Conservation (phyloP, 345 rosid species). For the Diplotaxis tenuifolia region DNA sequence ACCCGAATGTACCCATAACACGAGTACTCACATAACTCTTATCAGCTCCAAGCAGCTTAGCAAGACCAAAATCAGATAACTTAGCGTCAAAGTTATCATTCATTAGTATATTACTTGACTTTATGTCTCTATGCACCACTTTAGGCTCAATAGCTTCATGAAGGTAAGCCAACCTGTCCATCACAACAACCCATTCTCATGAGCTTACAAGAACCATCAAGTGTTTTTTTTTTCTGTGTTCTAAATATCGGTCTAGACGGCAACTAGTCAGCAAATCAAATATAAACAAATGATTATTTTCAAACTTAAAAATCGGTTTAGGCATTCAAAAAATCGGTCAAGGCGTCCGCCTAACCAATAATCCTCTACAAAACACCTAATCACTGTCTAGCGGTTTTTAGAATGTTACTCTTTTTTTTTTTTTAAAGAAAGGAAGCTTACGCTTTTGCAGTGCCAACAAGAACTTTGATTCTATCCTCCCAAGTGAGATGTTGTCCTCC, state of each 20-base stretch:
- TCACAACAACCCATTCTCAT: neutral
- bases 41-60: slow-evolving; percentile 91
- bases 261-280: too few relatives aligned
- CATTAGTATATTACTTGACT: slow-evolving; percentile 92
- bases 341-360: too few relatives aligned
- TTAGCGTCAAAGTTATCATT: slow-evolving; percentile 79
- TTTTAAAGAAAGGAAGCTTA: slow-evolving; percentile 42
- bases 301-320: too few relatives aligned
- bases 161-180: slow-evolving; percentile 73
- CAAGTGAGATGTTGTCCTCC: slow-evolving; percentile 89
- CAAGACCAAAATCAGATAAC: slow-evolving; percentile 94
- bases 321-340: too few relatives aligned
- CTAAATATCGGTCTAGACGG: too few relatives aligned
- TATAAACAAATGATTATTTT: too few relatives aligned
- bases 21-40: slow-evolving; percentile 82
- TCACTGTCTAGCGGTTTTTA: too few relatives aligned
- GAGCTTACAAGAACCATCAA: neutral
- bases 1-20: slow-evolving; percentile 99
- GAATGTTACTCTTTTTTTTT: too few relatives aligned
- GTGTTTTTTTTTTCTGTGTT: too few relatives aligned
- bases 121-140: slow-evolving; percentile 97
- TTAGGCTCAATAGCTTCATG: slow-evolving; percentile 99
- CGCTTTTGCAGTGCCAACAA: slow-evolving; percentile 95
- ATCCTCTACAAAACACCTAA: too few relatives aligned
- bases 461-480: slow-evolving; percentile 87